Conservation (phyloP, 257 asterid species). For the Prunella vulgaris region DNA sequence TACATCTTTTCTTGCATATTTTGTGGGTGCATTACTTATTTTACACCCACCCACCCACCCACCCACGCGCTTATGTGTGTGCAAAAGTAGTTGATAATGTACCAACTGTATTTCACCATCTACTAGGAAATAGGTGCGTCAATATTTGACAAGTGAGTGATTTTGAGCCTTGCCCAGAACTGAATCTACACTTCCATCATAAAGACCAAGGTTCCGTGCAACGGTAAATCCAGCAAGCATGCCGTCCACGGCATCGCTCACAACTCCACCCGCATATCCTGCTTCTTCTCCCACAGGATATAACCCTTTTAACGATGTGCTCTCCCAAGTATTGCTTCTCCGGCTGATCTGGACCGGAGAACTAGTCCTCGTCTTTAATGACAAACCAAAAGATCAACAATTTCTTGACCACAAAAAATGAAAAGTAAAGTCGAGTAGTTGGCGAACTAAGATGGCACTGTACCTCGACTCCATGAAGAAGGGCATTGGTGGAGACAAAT, state of each 20-base stretch:
- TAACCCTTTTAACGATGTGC: conserved; percentile 74
- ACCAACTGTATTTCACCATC: background rate
- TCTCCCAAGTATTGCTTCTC: conserved; percentile 59
- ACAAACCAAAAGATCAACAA: background rate
- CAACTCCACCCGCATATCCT: conserved; percentile 93
- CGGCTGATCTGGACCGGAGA: conserved; percentile 84
- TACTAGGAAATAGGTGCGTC: background rate
- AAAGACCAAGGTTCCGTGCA: conserved; percentile 70
- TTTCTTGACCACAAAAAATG: background rate
- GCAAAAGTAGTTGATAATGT: background rate
- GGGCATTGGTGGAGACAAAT: conserved; percentile 61
- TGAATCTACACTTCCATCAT: conserved; percentile 39
- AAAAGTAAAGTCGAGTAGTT: background rate
- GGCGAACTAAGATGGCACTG: background rate
- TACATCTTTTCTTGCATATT: too few species aligned
- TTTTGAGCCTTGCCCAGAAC: conserved; percentile 54
- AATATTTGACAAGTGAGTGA: conserved; percentile 57
- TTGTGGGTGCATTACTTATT: too few species aligned
- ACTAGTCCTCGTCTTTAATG: conserved; percentile 75
- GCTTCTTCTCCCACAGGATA: conserved; percentile 97
- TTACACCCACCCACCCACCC: too few species aligned
- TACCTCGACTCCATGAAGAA: conserved; percentile 98
- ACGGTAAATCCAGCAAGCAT: conserved; percentile 79
- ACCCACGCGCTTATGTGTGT: too few species aligned
- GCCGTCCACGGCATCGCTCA: conserved; percentile 95